These are phyloP conservation scores for Aristolochia fimbriata DNA, from an alignment of 164 flowering plant genomes.

Conservation along the genomic window DNA sequence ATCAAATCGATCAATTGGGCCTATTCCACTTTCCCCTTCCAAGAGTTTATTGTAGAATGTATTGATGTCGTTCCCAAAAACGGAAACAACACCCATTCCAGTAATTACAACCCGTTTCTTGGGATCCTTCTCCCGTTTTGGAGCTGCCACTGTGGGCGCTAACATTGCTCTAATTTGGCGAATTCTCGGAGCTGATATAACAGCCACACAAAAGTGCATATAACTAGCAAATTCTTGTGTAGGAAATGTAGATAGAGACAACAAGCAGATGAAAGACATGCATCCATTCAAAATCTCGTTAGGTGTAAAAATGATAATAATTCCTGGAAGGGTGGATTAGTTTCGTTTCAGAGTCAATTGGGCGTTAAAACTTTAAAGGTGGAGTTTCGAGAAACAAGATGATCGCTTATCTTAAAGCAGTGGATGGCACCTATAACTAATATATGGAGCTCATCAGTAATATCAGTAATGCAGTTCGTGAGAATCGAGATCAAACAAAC, in stretches of 20 bases:
- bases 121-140: constrained; percentile 63
- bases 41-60: constrained; percentile 53
- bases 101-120: constrained; percentile 65
- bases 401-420: no score
- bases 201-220: background rate
- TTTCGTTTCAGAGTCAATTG: background rate
- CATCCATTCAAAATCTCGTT: background rate
- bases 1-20: constrained; percentile 57
- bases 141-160: constrained; percentile 38
- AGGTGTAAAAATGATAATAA: no score
- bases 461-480: background rate
- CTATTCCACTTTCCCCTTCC: constrained; percentile 65
- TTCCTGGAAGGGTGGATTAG: no score
- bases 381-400: background rate
- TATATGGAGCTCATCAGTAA: background rate
- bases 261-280: no score
- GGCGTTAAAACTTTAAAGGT: background rate
- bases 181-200: constrained; percentile 20
- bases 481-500: background rate
- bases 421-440: background rate
- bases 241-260: background rate
- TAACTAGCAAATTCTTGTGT: background rate
- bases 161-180: constrained; percentile 38
- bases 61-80: constrained; percentile 60
- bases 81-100: constrained; percentile 73